A percentile compares a stretch with the other conserved stretches of the same genome.
phyloP scores from a whole-genome alignment of 176 grass and related monocot genomes.

The Oryza punctata region DNA sequence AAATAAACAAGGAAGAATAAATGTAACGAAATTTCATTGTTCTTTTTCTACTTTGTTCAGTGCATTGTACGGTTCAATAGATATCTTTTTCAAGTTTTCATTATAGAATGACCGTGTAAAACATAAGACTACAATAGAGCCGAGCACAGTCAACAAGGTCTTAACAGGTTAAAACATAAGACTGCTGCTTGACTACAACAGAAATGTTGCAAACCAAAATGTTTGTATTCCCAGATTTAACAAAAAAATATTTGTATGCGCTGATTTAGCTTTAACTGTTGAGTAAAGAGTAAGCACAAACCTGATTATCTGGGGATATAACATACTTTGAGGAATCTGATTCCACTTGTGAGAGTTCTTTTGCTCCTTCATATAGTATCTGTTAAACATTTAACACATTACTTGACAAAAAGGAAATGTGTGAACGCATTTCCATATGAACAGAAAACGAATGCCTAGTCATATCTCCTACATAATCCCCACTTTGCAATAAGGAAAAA shows the following conservation, averaged over 20 bases:
- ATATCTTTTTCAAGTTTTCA: background rate
- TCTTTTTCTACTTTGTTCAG: background rate
- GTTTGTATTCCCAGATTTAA: conserved; percentile 13
- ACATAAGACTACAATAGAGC: conserved; percentile 13
- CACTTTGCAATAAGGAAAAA: conserved; percentile 38
- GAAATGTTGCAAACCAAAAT: background rate
- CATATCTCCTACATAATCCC: conserved; percentile 32
- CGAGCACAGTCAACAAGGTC: background rate
- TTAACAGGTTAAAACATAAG: background rate
- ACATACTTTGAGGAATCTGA: conserved; percentile 73
- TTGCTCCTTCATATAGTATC: conserved; percentile 92
- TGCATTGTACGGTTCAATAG: background rate
- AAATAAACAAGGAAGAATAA: conserved; percentile 1
- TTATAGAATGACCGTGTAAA: background rate
- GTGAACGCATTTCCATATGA: conserved; percentile 26
- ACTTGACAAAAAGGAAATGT: conserved; percentile 2
- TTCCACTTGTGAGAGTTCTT: conserved; percentile 83
- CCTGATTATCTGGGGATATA: conserved; percentile 72
- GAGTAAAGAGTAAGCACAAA: conserved; percentile 27
- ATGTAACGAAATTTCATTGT: background rate
- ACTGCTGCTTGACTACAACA: background rate
- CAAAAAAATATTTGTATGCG: background rate
- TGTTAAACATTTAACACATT: conserved; percentile 45
- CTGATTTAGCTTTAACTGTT: background rate
- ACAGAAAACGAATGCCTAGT: conserved; percentile 20